Conservation (phyloP, 805 yeast species). For the Candida coquimbonensis region DNA sequence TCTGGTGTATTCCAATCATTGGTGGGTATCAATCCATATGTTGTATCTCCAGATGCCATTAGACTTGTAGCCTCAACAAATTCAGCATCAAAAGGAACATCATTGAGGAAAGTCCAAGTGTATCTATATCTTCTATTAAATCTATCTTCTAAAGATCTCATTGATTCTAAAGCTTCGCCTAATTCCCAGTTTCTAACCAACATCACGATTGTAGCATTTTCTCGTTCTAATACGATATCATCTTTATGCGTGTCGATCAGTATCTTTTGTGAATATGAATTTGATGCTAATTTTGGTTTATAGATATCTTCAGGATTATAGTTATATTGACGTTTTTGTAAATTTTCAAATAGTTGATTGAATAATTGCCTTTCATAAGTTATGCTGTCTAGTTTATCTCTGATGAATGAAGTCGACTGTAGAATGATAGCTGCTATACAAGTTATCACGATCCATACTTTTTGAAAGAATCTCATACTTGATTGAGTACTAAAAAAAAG, state of each 20-base stretch:
- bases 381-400: conserved; percentile 17
- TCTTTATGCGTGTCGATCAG: conserved; percentile 27
- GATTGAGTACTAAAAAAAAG: background rate
- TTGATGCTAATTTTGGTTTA: conserved; percentile 30
- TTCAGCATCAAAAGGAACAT: conserved; percentile 57
- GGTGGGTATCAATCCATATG: conserved; percentile 58
- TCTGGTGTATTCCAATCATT: conserved; percentile 76
- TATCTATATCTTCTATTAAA: conserved; percentile 61
- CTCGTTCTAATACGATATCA: conserved; percentile 39
- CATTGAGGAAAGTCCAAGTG: conserved; percentile 77
- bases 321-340: conserved; percentile 10
- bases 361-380: conserved; percentile 9
- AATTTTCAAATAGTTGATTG: conserved; percentile 20
- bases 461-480: conserved; percentile 19
- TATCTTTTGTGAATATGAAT: conserved; percentile 29
- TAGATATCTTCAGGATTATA: conserved; percentile 16
- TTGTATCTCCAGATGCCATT: conserved; percentile 58
- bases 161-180: conserved; percentile 63
- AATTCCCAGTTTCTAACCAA: conserved; percentile 78
- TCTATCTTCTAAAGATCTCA: conserved; percentile 72
- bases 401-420: conserved; percentile 15
- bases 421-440: conserved; percentile 16
- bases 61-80: conserved; percentile 54
- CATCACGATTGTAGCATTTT: conserved; percentile 86
- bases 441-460: conserved; percentile 21